Evolutionary conservation across 2,329 filamentous ascomycete genomes (phyloP), one percentile per base, ranked within the genome.

Genomic region (Ceratocystis alfenasii): DNA sequence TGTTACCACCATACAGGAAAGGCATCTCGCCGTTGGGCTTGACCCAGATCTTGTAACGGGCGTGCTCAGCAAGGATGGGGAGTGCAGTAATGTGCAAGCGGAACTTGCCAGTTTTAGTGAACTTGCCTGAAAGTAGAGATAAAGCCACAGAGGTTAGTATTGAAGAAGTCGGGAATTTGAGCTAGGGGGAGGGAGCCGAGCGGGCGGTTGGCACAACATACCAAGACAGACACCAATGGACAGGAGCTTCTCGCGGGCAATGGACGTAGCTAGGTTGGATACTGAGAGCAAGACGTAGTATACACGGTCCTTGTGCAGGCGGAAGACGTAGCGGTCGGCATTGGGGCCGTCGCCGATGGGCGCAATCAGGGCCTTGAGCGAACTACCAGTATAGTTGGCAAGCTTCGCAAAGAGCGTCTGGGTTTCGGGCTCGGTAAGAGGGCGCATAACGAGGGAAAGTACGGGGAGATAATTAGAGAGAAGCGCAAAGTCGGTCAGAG

Each of bases 21-120:
- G 94, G 93, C 91, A 96, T 96, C 73, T 95, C 92, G 70, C 94
- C 94, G 77, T 97, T 97, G 68, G 87, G 83, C 77, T 95, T 95
- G 70, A 99, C 87, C 91, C 92, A 97, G 71, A 97, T 86, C 84
- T 97, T 97, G 78, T 96, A 95, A 68, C 94, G 82, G 57, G 93
- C 93, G 75, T 96, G 90, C 70, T 90, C 87, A 66, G 92, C 89
- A 70, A 99, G 87, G 69, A 96, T 84, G 69, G 91, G 88, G 67
- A 99, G 81, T 20, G 82, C 89, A 1, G 93, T 97, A 73, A 97
- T 89, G 78, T 96, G 92, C 65, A 99, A 81, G 64, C 93, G 81
- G 79, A 99, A 97, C 76, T 97, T 96, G 69, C 91, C 90, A 3
- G 91, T 89, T 80, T 96, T 97, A 69, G 92, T 96, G 79, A 96